Evolutionary conservation across 2,329 filamentous ascomycete genomes (phyloP).

Genomic region (Xylaria multiplex): DNA sequence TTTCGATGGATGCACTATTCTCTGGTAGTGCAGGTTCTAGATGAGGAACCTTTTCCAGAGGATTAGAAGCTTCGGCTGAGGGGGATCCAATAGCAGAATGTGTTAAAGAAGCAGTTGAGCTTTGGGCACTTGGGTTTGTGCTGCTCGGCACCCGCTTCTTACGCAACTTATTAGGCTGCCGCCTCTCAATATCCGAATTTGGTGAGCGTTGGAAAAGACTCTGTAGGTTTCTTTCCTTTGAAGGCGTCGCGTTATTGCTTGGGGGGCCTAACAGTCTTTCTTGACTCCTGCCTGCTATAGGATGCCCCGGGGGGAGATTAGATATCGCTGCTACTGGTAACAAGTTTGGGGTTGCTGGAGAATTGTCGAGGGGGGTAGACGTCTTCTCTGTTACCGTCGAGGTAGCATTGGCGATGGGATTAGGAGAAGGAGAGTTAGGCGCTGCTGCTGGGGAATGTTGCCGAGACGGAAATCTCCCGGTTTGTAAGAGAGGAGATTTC

Average conservation of each 20-base stretch:
- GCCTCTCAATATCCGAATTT: constrained; percentile 68
- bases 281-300: constrained; percentile 58
- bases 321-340: constrained; percentile 46
- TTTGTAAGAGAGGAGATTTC: constrained; percentile 77
- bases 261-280: constrained; percentile 58
- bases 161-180: constrained; percentile 88
- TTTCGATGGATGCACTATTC: constrained; percentile 41
- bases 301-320: constrained; percentile 46
- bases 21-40: constrained; percentile 42
- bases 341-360: constrained; percentile 46
- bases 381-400: constrained; percentile 49
- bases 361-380: constrained; percentile 40
- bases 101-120: constrained; percentile 80
- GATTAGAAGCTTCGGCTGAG: constrained; percentile 57
- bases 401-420: constrained; percentile 50
- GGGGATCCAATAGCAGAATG: constrained; percentile 60
- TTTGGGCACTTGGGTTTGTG: constrained; percentile 86
- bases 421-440: constrained; percentile 63
- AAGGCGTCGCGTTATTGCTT: constrained; percentile 62
- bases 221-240: constrained; percentile 73
- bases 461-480: constrained; percentile 70
- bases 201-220: constrained; percentile 77
- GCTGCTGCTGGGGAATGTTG: constrained; percentile 46
- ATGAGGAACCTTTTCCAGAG: constrained; percentile 53
- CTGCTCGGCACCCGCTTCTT: constrained; percentile 85